Percentiles rank a stretch among this genome's conserved stretches.
phyloP scores from a whole-genome alignment of 192 early-diverging fungal species.

The Pilaira anomala region DNA sequence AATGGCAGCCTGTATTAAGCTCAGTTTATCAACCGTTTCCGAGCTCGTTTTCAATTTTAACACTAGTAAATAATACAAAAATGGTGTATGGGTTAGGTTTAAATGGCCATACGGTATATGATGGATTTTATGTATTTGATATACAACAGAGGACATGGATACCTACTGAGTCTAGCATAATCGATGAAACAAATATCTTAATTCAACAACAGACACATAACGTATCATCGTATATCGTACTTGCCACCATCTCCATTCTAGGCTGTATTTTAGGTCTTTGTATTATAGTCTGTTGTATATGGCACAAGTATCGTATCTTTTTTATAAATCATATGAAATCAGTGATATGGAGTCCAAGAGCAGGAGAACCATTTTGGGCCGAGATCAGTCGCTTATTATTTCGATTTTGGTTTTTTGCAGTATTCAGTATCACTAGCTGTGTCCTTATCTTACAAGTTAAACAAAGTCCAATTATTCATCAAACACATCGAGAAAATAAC shows the following conservation, averaged over 20 bases:
- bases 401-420: conserved; percentile 12
- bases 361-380: conserved; percentile 22
- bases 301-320: not conserved
- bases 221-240: not conserved
- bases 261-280: too few species aligned
- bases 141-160: not conserved
- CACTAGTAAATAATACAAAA: conserved; percentile 17
- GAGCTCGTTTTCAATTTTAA: conserved; percentile 7
- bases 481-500: conserved; percentile 9
- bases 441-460: conserved; percentile 18
- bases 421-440: not conserved
- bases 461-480: conserved; percentile 21
- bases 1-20: conserved; percentile 3
- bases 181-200: too few species aligned
- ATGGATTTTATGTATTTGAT: conserved; percentile 22
- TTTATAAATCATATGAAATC: not conserved
- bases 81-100: conserved; percentile 22
- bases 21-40: conserved; percentile 23
- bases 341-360: conserved; percentile 16
- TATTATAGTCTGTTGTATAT: not conserved
- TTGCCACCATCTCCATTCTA: too few species aligned
- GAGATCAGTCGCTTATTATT: conserved; percentile 20
- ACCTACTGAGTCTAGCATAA: too few species aligned
- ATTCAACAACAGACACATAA: too few species aligned
- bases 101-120: conserved; percentile 21